These are phyloP conservation scores for Pulveroboletus sp. DNA, from an alignment of 768 basidiomycete genomes.

Conservation along the genomic window DNA sequence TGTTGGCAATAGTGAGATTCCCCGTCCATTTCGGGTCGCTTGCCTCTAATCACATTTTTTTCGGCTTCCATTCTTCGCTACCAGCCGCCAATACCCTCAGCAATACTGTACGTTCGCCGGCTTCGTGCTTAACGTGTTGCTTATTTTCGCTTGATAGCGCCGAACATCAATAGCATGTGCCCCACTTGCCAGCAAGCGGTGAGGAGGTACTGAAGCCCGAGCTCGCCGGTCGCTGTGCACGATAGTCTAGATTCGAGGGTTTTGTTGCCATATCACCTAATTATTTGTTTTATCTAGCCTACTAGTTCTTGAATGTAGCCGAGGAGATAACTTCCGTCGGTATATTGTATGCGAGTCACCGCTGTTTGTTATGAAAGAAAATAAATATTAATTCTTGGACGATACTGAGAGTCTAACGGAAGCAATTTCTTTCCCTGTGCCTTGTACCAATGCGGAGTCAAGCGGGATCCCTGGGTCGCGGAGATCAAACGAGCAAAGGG, in stretches of 20 bases:
- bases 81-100: constrained; percentile 43
- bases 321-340: constrained; percentile 19
- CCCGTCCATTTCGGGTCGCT: constrained; percentile 4
- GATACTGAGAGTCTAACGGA: constrained; percentile 27
- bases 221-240: constrained; percentile 1
- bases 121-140: neutral
- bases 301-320: constrained; percentile 29
- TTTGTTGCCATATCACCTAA: constrained; percentile 19
- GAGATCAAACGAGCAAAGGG: constrained; percentile 26
- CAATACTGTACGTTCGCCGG: constrained; percentile 40
- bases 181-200: constrained; percentile 36
- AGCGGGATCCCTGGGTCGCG: constrained; percentile 18
- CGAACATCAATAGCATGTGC: constrained; percentile 40
- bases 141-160: constrained; percentile 31
- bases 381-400: constrained; percentile 8
- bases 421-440: constrained; percentile 20
- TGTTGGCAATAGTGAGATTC: constrained; percentile 48
- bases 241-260: constrained; percentile 11
- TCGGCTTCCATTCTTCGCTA: constrained; percentile 3
- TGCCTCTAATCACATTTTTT: constrained; percentile 4
- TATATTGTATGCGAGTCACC: constrained; percentile 15
- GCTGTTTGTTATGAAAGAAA: neutral
- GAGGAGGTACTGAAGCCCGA: constrained; percentile 21
- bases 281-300: constrained; percentile 20
- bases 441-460: constrained; percentile 10